A percentile compares a stretch with the other conserved stretches of the same genome.
phyloP scores from a whole-genome alignment of 768 basidiomycete species.

The Leccinellum rugosiceps region DNA sequence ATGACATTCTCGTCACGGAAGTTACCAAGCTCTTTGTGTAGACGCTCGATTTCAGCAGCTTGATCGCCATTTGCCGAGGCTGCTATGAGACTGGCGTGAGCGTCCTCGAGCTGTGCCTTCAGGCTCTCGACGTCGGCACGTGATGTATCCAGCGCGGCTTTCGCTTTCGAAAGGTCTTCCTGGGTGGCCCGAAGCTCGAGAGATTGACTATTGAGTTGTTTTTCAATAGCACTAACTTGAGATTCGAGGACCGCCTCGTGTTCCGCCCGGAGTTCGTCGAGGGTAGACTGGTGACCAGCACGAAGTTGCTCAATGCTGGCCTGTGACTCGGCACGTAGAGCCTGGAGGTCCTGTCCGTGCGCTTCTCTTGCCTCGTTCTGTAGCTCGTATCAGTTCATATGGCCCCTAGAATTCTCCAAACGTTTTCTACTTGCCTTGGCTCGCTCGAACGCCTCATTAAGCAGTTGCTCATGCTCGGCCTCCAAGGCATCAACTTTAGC shows the following conservation, averaged over 20 bases:
- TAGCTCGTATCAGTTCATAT: constrained; percentile 8
- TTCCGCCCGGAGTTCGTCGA: constrained; percentile 62
- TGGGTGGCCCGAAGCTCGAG: constrained; percentile 82
- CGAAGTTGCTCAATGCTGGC: constrained; percentile 68
- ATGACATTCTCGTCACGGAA: constrained; percentile 69
- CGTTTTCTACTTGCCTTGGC: constrained; percentile 57
- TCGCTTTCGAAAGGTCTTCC: constrained; percentile 78
- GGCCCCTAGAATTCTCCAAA: background rate
- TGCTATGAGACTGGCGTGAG: constrained; percentile 45
- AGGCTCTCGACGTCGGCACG: constrained; percentile 54
- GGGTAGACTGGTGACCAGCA: constrained; percentile 52
- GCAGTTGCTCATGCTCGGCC: constrained; percentile 55
- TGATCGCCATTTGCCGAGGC: constrained; percentile 45
- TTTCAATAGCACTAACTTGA: constrained; percentile 54
- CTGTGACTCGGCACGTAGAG: constrained; percentile 63
- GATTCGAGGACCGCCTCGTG: constrained; percentile 59
- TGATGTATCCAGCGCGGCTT: constrained; percentile 51
- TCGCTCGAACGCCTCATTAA: constrained; percentile 70
- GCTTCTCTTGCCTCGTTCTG: constrained; percentile 69
- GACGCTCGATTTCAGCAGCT: constrained; percentile 50
- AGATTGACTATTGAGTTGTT: constrained; percentile 56
- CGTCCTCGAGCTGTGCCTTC: constrained; percentile 62
- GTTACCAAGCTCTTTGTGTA: constrained; percentile 56
- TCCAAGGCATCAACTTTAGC: constrained; percentile 64
- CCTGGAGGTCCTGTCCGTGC: constrained; percentile 69